Percentiles rank a stretch among this genome's conserved stretches.
These are phyloP conservation scores for Trifolium pratense DNA, from an alignment of 306 rosid genomes.

Conservation along the genomic window DNA sequence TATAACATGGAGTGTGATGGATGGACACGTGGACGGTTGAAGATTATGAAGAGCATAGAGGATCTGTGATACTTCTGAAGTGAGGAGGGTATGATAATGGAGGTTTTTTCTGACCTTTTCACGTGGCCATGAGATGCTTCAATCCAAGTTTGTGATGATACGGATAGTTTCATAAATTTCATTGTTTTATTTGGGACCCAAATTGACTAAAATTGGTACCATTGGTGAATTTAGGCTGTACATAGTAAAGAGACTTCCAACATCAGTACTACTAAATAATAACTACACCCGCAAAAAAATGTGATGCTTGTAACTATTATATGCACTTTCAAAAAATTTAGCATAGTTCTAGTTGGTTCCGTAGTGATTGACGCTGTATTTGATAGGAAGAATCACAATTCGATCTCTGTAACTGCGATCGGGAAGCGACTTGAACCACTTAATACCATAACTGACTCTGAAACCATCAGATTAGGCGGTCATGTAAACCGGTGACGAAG, in stretches of 20 bases:
- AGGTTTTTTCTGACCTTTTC: conserved; percentile 50
- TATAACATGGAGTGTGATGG: neutral
- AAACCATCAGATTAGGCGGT: too few species aligned
- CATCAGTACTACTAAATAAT: neutral
- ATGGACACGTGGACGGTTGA: conserved; percentile 60
- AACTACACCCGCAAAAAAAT: too few species aligned
- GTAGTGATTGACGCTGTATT: too few species aligned
- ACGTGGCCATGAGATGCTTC: conserved; percentile 59
- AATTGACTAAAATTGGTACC: conserved; percentile 13
- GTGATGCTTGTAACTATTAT: too few species aligned
- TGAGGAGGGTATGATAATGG: conserved; percentile 37
- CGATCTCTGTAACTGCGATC: too few species aligned
- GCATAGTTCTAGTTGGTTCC: too few species aligned
- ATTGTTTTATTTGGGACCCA: conserved; percentile 40
- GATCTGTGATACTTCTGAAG: conserved; percentile 39
- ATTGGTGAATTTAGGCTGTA: neutral
- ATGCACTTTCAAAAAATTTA: too few species aligned
- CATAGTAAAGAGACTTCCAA: neutral
- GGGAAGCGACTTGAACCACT: too few species aligned
- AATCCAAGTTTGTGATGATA: conserved; percentile 31
- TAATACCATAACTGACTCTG: too few species aligned
- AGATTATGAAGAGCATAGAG: conserved; percentile 48
- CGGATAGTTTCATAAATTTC: conserved; percentile 46
- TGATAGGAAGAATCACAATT: too few species aligned
- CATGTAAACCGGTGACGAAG: too few species aligned